A percentile compares a stretch with the other conserved stretches of the same genome.
phyloP scores from a whole-genome alignment of 2,329 filamentous ascomycete species.

The Exophiala aquamarina region DNA sequence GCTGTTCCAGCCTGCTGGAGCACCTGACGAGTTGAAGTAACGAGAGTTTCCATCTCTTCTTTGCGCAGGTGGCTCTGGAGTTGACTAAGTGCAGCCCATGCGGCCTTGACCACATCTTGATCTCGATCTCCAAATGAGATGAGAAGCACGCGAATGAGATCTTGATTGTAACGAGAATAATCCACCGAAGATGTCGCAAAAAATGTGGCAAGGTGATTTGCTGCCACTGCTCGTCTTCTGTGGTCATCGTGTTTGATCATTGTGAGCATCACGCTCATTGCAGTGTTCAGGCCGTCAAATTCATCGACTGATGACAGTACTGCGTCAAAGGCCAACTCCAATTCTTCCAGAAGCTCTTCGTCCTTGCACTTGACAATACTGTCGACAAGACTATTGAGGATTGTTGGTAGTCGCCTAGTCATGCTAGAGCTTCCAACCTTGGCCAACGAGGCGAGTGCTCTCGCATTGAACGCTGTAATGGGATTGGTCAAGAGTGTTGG shows the following conservation, averaged over 20 bases:
- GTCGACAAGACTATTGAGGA: constrained; percentile 92
- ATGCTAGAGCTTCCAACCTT: constrained; percentile 88
- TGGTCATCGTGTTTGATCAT: constrained; percentile 94
- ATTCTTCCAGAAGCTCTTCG: constrained; percentile 69
- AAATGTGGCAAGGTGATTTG: constrained; percentile 79
- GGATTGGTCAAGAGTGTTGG: constrained; percentile 88
- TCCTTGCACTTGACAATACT: constrained; percentile 77
- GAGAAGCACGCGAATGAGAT: constrained; percentile 85
- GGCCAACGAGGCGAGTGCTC: constrained; percentile 86
- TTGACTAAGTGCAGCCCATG: constrained; percentile 82
- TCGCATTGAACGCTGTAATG: constrained; percentile 92
- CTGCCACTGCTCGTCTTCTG: constrained; percentile 73
- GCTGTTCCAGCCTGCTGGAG: constrained; percentile 85
- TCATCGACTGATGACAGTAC: constrained; percentile 93
- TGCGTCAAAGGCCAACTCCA: constrained; percentile 80
- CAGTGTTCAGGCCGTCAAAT: constrained; percentile 89
- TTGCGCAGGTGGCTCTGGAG: constrained; percentile 89
- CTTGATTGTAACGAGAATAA: constrained; percentile 93
- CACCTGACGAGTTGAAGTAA: constrained; percentile 80
- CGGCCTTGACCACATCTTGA: constrained; percentile 77
- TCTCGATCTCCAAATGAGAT: constrained; percentile 91
- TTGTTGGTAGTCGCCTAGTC: constrained; percentile 83
- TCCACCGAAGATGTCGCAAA: constrained; percentile 78
- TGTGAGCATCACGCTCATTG: constrained; percentile 88
- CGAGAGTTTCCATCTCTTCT: constrained; percentile 95